Evolutionary conservation across 2,329 filamentous ascomycete genomes (phyloP).

Genomic region (Cordyceps fumosorosea): DNA sequence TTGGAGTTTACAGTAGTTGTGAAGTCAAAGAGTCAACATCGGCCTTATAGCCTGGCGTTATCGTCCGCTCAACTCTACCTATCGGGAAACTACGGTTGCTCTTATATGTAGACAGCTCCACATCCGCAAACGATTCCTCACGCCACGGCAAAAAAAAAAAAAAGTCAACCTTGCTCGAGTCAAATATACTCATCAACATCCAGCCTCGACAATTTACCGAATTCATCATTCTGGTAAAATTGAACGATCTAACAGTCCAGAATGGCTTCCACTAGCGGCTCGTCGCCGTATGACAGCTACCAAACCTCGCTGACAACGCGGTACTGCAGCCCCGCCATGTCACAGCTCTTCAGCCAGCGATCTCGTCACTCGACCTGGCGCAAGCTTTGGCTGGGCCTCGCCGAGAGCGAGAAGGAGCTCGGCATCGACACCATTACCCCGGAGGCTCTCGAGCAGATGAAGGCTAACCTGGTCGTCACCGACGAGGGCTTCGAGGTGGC

Average conservation of each 20-base stretch:
- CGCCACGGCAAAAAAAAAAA: neutral
- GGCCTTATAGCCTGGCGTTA: neutral
- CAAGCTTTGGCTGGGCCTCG: conserved; percentile 77
- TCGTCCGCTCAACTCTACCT: neutral
- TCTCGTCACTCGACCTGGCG: conserved; percentile 74
- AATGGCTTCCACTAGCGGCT: neutral
- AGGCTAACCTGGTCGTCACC: conserved; percentile 64
- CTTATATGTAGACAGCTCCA: neutral
- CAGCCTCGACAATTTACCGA: conserved; percentile 15
- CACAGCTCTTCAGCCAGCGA: conserved; percentile 70
- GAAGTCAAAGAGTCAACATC: neutral
- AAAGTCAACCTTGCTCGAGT: neutral
- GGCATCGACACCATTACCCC: conserved; percentile 64
- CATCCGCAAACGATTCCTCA: neutral
- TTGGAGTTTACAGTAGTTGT: neutral
- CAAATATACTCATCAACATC: neutral
- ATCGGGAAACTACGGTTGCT: neutral
- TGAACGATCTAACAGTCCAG: neutral
- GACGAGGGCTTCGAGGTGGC: conserved; percentile 73
- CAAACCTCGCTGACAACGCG: conserved; percentile 64
- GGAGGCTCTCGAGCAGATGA: conserved; percentile 72
- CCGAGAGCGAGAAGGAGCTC: conserved; percentile 74
- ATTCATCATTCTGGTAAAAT: neutral
- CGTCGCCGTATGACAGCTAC: conserved; percentile 30
- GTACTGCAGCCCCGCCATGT: conserved; percentile 71